phyloP scores from a whole-genome alignment of 495 filamentous ascomycete genomes.

The Podospora anserina region DNA sequence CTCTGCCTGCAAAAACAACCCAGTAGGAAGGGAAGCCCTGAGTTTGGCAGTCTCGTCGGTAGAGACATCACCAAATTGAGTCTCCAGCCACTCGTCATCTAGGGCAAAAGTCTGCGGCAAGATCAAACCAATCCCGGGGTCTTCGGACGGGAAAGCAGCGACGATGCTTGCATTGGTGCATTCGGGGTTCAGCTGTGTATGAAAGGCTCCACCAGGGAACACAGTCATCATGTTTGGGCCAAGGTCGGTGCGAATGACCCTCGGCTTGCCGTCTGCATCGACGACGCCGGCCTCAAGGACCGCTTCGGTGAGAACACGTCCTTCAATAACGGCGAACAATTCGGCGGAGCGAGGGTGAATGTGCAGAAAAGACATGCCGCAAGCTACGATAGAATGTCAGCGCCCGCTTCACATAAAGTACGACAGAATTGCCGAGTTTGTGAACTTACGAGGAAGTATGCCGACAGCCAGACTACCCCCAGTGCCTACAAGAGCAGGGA shows the following conservation, averaged over 20 bases:
- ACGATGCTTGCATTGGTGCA: conserved; percentile 43
- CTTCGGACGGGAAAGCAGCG: conserved; percentile 42
- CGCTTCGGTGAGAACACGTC: conserved; percentile 37
- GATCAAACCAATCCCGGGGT: conserved; percentile 38
- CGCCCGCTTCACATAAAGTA: conserved; percentile 18
- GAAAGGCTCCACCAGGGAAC: conserved; percentile 45
- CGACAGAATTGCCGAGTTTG: background rate
- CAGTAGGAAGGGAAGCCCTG: conserved; percentile 32
- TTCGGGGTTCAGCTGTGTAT: conserved; percentile 48
- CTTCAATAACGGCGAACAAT: conserved; percentile 40
- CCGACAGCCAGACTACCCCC: conserved; percentile 40
- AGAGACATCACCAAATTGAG: conserved; percentile 31
- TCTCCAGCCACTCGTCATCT: conserved; percentile 34
- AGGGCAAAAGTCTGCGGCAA: conserved; percentile 35
- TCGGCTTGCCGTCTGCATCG: conserved; percentile 14
- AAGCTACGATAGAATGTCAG: conserved; percentile 26
- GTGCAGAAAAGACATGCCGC: conserved; percentile 50
- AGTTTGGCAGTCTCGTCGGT: conserved; percentile 38
- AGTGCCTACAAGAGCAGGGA: conserved; percentile 44
- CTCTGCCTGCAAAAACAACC: conserved; percentile 23
- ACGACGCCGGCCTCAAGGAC: conserved; percentile 43
- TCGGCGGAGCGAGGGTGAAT: conserved; percentile 49
- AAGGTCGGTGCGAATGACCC: conserved; percentile 21
- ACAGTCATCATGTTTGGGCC: conserved; percentile 37
- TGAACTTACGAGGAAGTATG: conserved; percentile 1